Evolutionary conservation across 1,139 yeast genomes (phyloP).

Genomic region (Lodderomyces jiufengensis): DNA sequence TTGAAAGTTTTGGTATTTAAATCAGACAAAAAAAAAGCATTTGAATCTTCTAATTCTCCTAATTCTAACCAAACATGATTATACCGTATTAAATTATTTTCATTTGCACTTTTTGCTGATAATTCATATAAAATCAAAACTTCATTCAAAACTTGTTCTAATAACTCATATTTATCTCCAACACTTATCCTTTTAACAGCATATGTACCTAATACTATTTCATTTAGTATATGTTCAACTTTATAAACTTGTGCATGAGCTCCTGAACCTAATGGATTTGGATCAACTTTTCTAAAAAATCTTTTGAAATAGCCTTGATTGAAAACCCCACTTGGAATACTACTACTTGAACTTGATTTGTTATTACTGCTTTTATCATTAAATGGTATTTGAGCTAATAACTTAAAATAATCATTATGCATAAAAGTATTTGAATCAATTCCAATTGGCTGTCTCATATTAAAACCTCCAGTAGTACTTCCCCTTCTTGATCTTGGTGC

Average conservation of each 20-base stretch:
- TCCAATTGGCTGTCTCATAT: constrained; percentile 1
- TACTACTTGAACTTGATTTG: not conserved
- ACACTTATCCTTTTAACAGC: constrained; percentile 83
- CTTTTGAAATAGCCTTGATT: constrained; percentile 72
- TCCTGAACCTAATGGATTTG: constrained; percentile 63
- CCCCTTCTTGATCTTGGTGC: constrained; percentile 2
- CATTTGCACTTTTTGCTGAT: constrained; percentile 38
- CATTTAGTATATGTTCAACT: constrained; percentile 75
- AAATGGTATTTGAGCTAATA: constrained; percentile 29
- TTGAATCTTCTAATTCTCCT: constrained; percentile 52
- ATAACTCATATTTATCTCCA: constrained; percentile 67
- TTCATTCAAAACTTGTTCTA: constrained; percentile 70
- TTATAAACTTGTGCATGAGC: constrained; percentile 81
- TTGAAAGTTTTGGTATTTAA: not conserved
- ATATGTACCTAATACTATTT: constrained; percentile 68
- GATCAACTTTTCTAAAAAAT: constrained; percentile 53
- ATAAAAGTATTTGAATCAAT: constrained; percentile 22
- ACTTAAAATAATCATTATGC: constrained; percentile 40
- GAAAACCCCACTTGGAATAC: constrained; percentile 43
- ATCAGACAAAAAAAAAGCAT: constrained; percentile 21
- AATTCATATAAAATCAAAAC: constrained; percentile 61
- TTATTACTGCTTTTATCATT: not conserved
- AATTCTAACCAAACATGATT: constrained; percentile 91
- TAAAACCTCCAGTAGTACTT: constrained; percentile 2
- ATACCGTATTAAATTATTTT: constrained; percentile 68